Evolutionary conservation across 345 rosid genomes (phyloP).

Genomic region (Sisymbrium irio): DNA sequence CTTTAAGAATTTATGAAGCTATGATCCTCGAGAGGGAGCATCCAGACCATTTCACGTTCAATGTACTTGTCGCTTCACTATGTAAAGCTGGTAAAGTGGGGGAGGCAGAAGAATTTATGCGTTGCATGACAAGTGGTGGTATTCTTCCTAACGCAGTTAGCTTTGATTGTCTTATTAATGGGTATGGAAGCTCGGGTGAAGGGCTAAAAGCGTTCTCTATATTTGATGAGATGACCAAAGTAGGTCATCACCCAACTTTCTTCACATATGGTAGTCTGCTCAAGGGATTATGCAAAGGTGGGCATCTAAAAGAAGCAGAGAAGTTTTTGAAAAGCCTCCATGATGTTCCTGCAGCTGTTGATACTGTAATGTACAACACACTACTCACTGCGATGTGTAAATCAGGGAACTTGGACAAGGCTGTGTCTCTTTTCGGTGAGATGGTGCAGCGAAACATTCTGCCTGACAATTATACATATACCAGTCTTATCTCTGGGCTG

Average conservation of each 20-base stretch:
- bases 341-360: conserved; percentile 56
- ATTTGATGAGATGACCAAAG: conserved; percentile 76
- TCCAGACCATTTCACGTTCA: conserved; percentile 53
- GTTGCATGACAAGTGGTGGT: conserved; percentile 52
- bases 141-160: conserved; percentile 47
- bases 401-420: conserved; percentile 57
- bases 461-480: conserved; percentile 68
- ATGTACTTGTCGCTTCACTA: conserved; percentile 55
- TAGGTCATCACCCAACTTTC: conserved; percentile 60
- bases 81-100: conserved; percentile 63
- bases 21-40: conserved; percentile 49
- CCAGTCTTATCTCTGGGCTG: conserved; percentile 65
- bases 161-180: conserved; percentile 69
- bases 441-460: conserved; percentile 56
- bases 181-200: conserved; percentile 56
- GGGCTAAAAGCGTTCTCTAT: conserved; percentile 55
- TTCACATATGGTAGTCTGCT: conserved; percentile 77
- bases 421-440: conserved; percentile 57
- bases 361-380: conserved; percentile 63
- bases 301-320: conserved; percentile 61
- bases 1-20: conserved; percentile 55
- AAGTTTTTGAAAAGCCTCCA: conserved; percentile 53
- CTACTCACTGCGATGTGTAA: conserved; percentile 60
- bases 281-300: conserved; percentile 79
- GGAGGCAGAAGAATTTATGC: conserved; percentile 62